Conservation (phyloP, 768 basidiomycete species). For the Leucocoprinus birnbaumii region DNA sequence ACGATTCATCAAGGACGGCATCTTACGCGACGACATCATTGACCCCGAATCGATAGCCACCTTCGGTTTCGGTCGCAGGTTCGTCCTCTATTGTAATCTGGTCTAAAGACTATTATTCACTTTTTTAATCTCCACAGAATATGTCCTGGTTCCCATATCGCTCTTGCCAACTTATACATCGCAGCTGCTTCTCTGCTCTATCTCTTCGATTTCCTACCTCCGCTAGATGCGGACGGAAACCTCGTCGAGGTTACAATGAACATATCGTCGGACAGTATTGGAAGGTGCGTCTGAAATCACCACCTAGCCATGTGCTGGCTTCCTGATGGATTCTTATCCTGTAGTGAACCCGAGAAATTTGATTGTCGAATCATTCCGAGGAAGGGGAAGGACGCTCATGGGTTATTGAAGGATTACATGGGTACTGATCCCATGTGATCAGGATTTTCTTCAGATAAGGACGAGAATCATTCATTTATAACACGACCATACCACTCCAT, state of each 20-base stretch:
- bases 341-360: neutral
- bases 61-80: neutral
- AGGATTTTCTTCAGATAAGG: no score
- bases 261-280: neutral
- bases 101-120: neutral
- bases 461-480: no score
- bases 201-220: slow-evolving; percentile 27
- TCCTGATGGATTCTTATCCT: neutral
- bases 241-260: slow-evolving; percentile 11
- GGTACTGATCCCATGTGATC: neutral
- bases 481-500: no score
- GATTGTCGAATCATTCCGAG: neutral
- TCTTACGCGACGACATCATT: neutral
- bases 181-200: slow-evolving; percentile 27
- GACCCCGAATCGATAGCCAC: neutral
- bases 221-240: slow-evolving; percentile 22
- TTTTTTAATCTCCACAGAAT: slow-evolving; percentile 18
- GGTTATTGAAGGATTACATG: neutral
- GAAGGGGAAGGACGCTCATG: neutral
- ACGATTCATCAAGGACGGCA: slow-evolving; percentile 1
- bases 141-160: slow-evolving; percentile 34
- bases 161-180: slow-evolving; percentile 23
- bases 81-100: neutral
- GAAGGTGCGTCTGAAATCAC: neutral
- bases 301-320: neutral